phyloP scores from a whole-genome alignment of 768 basidiomycete genomes.

The Suillus luteus region DNA sequence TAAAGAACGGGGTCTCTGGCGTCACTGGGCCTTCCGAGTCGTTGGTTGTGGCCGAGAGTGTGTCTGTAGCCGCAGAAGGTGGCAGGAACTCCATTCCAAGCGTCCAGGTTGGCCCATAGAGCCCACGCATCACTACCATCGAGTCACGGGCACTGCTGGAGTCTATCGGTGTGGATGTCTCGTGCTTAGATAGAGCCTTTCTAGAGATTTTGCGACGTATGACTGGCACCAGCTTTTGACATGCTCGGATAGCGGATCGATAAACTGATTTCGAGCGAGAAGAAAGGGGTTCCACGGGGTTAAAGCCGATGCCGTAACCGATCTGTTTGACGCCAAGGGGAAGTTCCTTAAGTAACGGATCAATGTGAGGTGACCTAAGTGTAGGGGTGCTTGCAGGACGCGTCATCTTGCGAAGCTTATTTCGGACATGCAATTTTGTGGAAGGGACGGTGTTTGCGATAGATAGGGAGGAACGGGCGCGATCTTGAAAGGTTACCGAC shows the following conservation, averaged over 20 bases:
- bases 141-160: not conserved
- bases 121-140: constrained; percentile 9
- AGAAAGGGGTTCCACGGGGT: not conserved
- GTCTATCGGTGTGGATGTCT: not conserved
- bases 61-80: not conserved
- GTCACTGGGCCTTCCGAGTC: constrained; percentile 12
- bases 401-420: constrained; percentile 43
- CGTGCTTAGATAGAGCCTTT: not conserved
- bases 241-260: constrained; percentile 8
- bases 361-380: constrained; percentile 13
- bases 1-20: constrained; percentile 6
- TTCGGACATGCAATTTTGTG: constrained; percentile 32
- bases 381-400: constrained; percentile 38
- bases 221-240: constrained; percentile 8
- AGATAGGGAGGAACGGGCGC: constrained; percentile 37
- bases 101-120: constrained; percentile 10
- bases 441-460: constrained; percentile 37
- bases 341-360: constrained; percentile 31
- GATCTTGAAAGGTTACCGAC: constrained; percentile 17
- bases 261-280: constrained; percentile 7
- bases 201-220: constrained; percentile 12
- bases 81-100: not conserved
- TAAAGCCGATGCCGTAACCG: constrained; percentile 50
- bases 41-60: constrained; percentile 2
- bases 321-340: constrained; percentile 40